phyloP scores from a whole-genome alignment of 2,329 filamentous ascomycete genomes.

The Sporothrix brunneoviolacea region DNA sequence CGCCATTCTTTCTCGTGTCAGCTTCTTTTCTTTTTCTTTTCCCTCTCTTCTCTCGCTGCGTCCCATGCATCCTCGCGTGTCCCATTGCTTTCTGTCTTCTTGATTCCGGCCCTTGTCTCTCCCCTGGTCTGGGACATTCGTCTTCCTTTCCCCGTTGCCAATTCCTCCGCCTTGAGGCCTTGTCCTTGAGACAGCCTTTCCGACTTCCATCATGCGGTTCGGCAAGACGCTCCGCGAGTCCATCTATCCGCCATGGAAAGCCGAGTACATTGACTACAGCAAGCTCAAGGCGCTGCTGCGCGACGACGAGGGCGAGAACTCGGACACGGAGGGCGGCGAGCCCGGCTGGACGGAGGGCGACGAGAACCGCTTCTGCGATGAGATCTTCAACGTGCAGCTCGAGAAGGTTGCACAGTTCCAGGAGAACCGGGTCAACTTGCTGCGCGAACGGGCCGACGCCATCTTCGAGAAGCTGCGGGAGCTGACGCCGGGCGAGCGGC shows the following conservation, averaged over 20 bases:
- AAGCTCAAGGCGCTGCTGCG: conserved; percentile 87
- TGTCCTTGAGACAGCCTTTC: not conserved
- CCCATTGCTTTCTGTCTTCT: no score
- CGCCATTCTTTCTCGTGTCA: no score
- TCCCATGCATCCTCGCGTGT: no score
- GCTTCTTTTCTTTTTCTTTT: no score
- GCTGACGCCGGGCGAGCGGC: conserved; percentile 61
- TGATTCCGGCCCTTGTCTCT: not conserved
- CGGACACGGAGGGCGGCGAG: conserved; percentile 41
- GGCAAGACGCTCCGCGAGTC: conserved; percentile 78
- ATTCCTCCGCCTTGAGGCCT: no score
- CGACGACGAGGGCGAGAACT: conserved; percentile 59
- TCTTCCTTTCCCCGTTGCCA: no score
- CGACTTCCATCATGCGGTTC: conserved; percentile 74
- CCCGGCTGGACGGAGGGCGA: conserved; percentile 79
- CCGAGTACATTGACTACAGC: conserved; percentile 89
- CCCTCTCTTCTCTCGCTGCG: no score
- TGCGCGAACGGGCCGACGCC: conserved; percentile 48
- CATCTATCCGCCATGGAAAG: conserved; percentile 81
- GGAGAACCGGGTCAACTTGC: conserved; percentile 59
- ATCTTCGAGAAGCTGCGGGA: conserved; percentile 69
- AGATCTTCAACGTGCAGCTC: conserved; percentile 88
- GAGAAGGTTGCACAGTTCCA: conserved; percentile 94
- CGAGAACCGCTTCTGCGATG: conserved; percentile 88
- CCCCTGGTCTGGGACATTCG: not conserved